phyloP scores from a whole-genome alignment of 2,329 filamentous ascomycete species.

The Chaetomiaceae sp. region DNA sequence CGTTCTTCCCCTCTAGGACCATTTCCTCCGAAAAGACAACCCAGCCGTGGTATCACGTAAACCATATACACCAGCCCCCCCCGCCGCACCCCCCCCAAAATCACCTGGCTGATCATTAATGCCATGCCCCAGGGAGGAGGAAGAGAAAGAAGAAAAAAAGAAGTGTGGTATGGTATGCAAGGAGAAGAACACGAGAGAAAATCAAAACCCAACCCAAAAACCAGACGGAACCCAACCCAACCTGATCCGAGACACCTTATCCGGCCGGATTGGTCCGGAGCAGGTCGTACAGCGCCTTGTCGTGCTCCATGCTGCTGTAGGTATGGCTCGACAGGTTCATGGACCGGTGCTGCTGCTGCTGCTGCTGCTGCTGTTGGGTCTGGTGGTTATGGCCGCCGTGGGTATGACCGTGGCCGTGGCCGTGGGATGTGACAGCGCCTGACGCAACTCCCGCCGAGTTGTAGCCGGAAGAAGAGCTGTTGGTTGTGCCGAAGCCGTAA shows the following conservation, averaged over 20 bases:
- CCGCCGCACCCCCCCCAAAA: too few species aligned
- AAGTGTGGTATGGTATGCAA: too few species aligned
- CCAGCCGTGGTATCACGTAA: too few species aligned
- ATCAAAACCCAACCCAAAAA: too few species aligned
- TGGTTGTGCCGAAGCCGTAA: constrained; percentile 29
- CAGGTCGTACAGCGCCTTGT: constrained; percentile 28
- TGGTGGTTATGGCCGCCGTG: constrained; percentile 9
- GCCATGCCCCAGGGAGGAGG: too few species aligned
- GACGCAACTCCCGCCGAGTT: constrained; percentile 13
- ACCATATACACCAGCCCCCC: too few species aligned
- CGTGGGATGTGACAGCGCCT: not conserved
- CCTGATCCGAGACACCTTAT: not conserved
- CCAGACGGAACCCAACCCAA: not conserved
- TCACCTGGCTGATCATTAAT: too few species aligned
- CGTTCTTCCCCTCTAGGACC: too few species aligned
- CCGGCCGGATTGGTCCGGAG: constrained; percentile 19
- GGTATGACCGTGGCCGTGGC: constrained; percentile 3
- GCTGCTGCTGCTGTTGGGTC: constrained; percentile 20
- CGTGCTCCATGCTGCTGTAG: constrained; percentile 26
- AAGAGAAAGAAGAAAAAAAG: too few species aligned
- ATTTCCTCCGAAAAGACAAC: too few species aligned
- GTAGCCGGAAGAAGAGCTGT: constrained; percentile 20
- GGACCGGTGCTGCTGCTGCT: constrained; percentile 26
- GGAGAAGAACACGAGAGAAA: too few species aligned
- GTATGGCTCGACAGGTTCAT: constrained; percentile 27